Evolutionary conservation across 495 filamentous ascomycete genomes (phyloP).

Genomic region (Echria macrotheca): DNA sequence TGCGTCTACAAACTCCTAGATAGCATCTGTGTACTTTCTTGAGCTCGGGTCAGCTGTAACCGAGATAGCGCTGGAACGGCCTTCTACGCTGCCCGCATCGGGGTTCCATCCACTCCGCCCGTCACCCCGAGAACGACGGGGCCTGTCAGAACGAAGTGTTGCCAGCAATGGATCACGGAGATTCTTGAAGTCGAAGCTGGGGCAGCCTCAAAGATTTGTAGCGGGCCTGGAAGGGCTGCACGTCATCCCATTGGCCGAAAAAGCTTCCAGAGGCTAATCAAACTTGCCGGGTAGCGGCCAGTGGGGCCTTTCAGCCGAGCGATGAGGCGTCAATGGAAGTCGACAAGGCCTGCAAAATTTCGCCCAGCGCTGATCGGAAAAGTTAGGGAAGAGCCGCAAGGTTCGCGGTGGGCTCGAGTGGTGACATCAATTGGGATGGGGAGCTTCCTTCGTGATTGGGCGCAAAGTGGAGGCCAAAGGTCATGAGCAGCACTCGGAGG

Average conservation of each 20-base stretch:
- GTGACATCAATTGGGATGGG: conserved; percentile 1
- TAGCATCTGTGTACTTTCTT: too few relatives aligned
- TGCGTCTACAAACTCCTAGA: too few relatives aligned
- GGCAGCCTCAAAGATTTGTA: background rate
- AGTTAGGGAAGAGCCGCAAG: background rate
- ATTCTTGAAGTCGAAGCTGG: background rate
- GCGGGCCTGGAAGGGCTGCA: conserved; percentile 9
- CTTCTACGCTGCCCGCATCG: too few relatives aligned
- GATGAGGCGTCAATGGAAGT: conserved; percentile 16
- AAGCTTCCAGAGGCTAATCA: conserved; percentile 16
- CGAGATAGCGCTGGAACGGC: too few relatives aligned
- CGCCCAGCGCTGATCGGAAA: conserved; percentile 8
- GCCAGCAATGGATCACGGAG: background rate
- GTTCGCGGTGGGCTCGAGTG: background rate
- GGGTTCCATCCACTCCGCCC: too few relatives aligned
- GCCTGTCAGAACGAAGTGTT: too few relatives aligned
- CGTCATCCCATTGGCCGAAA: conserved; percentile 13
- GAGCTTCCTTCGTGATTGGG: background rate
- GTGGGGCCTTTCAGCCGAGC: conserved; percentile 29
- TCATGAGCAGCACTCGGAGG: too few relatives aligned
- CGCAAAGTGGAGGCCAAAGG: too few relatives aligned
- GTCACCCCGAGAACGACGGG: too few relatives aligned
- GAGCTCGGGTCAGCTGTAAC: too few relatives aligned
- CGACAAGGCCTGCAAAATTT: conserved; percentile 2
- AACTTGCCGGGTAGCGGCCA: conserved; percentile 2